Evolutionary conservation across 1,284 basidiomycete genomes (phyloP), one percentile per base, ranked within the genome.

Genomic region (Ustilago trichophora): DNA sequence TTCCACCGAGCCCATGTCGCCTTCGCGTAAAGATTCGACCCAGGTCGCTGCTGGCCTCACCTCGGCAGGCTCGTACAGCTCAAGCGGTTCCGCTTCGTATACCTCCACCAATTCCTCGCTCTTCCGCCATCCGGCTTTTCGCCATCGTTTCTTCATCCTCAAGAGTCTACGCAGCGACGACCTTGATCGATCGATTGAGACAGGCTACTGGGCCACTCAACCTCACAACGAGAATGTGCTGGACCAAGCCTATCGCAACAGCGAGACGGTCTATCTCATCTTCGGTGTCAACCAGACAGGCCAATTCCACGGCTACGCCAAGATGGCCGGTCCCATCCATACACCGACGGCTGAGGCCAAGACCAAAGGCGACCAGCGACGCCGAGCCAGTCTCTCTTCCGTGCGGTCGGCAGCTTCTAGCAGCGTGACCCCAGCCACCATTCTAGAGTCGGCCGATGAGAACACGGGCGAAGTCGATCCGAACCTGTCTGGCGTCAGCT

Each of bases 241-340:
- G 24, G 92, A 97, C 73, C 92, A 93, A 80, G 93, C 94, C 0
- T 97, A 86, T 82, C 87, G 92, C 31, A 95, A 91, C 7, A 91
- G 90, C 70, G 86, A 87, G 73, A 88, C 92, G 15, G 93, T 96
- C 5, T 90, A 86, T 75, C 86, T 97, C 37, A 89, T 97, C 69
- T 96, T 96, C 75, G 88, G 92, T 36, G 93, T 92, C 22, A 97
- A 97, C 83, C 91, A 90, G 81, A 91, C 91, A 46, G 90, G 91
- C 19, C 59, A 74, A 26, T 82, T 82, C 55, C 80, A 75, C 44
- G 82, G 82, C 3, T 80, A 76, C 41, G 82, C 82, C 9, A 64
- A 60, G 31, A 82, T 82, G 80, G 62, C 66, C 1, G 78, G 79
- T 10, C 67, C 60, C 12, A 77, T 80, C 29, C 34, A 50, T 10